These are phyloP conservation scores for Bocquillonia castaneifolia DNA, from an alignment of 441 rosid genomes.

Conservation along the genomic window DNA sequence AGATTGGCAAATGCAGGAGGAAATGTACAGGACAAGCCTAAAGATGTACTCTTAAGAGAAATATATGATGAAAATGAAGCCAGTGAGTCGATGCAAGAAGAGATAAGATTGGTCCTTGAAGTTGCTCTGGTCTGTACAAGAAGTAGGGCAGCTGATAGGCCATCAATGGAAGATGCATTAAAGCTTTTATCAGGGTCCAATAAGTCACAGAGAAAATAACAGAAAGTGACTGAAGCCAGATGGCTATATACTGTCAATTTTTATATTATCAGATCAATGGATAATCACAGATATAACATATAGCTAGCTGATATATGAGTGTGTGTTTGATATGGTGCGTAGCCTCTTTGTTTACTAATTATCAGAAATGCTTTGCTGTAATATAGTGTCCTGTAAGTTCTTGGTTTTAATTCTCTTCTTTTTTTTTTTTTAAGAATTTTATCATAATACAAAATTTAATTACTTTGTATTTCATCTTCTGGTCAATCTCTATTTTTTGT, in stretches of 20 bases:
- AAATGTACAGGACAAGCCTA: constrained; percentile 46
- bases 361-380: constrained; percentile 21
- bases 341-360: not conserved
- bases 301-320: constrained; percentile 25
- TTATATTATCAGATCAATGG: constrained; percentile 1
- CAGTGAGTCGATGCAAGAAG: constrained; percentile 36
- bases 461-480: not conserved
- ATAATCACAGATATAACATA: constrained; percentile 15
- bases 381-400: constrained; percentile 11
- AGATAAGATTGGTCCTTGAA: constrained; percentile 54
- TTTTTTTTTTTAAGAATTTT: not conserved
- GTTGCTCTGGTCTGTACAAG: constrained; percentile 71
- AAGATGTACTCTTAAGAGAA: constrained; percentile 55
- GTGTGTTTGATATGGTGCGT: constrained; percentile 15
- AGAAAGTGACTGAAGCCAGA: constrained; percentile 7
- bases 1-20: constrained; percentile 40
- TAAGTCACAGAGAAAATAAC: constrained; percentile 33
- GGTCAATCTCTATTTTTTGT: not conserved
- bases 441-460: not conserved
- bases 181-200: constrained; percentile 51
- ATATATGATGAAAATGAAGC: constrained; percentile 48
- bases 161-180: constrained; percentile 58
- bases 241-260: not conserved
- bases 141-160: constrained; percentile 46
- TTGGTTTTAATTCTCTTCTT: not conserved